phyloP scores from a whole-genome alignment of 1,139 yeast genomes.

The Protomyces inundatus region DNA sequence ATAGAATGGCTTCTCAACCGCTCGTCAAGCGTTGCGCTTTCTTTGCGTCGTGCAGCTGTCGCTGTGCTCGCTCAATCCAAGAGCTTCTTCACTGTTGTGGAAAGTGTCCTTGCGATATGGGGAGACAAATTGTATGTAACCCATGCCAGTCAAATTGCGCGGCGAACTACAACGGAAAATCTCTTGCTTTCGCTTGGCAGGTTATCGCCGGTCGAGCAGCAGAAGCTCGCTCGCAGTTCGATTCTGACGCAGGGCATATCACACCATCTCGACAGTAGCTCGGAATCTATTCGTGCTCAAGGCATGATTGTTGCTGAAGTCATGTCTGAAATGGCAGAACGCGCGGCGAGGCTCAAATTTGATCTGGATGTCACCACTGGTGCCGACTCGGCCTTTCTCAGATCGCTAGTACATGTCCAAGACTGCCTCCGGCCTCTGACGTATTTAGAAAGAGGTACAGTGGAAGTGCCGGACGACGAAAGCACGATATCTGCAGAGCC shows the following conservation, averaged over 20 bases:
- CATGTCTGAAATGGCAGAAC: slow-evolving; percentile 8
- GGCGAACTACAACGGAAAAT: slow-evolving; percentile 3
- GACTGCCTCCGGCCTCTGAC: neutral
- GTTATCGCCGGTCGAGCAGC: neutral
- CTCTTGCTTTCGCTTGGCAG: slow-evolving; percentile 3
- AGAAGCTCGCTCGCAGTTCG: neutral
- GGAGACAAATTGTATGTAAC: slow-evolving; percentile 3
- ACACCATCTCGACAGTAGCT: slow-evolving; percentile 6
- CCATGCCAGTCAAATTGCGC: neutral
- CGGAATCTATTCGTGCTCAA: slow-evolving; percentile 4
- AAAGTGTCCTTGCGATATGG: slow-evolving; percentile 1
- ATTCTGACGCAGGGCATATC: slow-evolving; percentile 2
- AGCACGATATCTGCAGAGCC: neutral
- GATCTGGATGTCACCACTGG: slow-evolving; percentile 15
- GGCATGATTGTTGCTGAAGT: slow-evolving; percentile 24
- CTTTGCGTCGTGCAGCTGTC: slow-evolving; percentile 7
- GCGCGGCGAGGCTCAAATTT: slow-evolving; percentile 2
- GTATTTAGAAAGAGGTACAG: neutral
- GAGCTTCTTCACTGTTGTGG: neutral
- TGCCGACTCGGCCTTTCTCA: slow-evolving; percentile 6
- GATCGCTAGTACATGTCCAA: slow-evolving; percentile 2
- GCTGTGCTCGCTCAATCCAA: neutral
- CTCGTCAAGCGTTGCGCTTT: neutral
- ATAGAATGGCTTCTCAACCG: neutral
- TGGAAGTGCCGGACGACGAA: neutral